Conservation (phyloP, 1,284 basidiomycete genomes). For the Sanghuangporus baumii region DNA sequence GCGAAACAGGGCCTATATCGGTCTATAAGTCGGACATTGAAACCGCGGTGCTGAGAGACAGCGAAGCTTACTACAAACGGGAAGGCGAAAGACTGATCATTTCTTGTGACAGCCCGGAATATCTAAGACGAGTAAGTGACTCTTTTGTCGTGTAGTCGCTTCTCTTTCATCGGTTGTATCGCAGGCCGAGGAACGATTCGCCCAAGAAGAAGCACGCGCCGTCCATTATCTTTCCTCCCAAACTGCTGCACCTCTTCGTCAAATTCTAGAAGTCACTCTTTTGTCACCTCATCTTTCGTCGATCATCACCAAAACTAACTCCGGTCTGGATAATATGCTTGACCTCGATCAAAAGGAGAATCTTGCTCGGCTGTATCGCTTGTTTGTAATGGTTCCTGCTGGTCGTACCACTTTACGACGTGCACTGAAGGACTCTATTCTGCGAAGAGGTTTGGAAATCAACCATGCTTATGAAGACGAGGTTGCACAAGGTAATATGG, state of each 20-base stretch:
- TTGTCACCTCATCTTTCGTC: slow-evolving; percentile 72
- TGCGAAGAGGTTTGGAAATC: slow-evolving; percentile 75
- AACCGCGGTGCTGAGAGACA: slow-evolving; percentile 75
- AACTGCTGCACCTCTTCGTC: slow-evolving; percentile 66
- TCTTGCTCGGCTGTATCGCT: slow-evolving; percentile 73
- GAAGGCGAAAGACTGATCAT: slow-evolving; percentile 75
- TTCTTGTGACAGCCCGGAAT: slow-evolving; percentile 77
- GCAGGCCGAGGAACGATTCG: slow-evolving; percentile 80
- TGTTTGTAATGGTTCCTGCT: slow-evolving; percentile 69
- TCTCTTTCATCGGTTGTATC: not conserved
- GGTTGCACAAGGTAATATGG: slow-evolving; percentile 30
- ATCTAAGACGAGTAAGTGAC: slow-evolving; percentile 67
- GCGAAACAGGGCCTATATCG: slow-evolving; percentile 34
- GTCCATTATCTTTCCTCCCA: slow-evolving; percentile 83
- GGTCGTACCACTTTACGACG: slow-evolving; percentile 67
- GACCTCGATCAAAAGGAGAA: slow-evolving; percentile 78
- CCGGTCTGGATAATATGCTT: slow-evolving; percentile 87
- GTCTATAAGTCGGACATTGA: slow-evolving; percentile 89
- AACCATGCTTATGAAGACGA: slow-evolving; percentile 50
- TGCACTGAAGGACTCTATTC: slow-evolving; percentile 72
- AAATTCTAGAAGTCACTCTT: slow-evolving; percentile 75
- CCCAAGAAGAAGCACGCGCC: slow-evolving; percentile 84
- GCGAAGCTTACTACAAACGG: slow-evolving; percentile 71
- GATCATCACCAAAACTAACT: slow-evolving; percentile 77
- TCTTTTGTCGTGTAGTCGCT: slow-evolving; percentile 8